These are phyloP conservation scores for Hura crepitans DNA, from an alignment of 441 rosid genomes.

Conservation along the genomic window DNA sequence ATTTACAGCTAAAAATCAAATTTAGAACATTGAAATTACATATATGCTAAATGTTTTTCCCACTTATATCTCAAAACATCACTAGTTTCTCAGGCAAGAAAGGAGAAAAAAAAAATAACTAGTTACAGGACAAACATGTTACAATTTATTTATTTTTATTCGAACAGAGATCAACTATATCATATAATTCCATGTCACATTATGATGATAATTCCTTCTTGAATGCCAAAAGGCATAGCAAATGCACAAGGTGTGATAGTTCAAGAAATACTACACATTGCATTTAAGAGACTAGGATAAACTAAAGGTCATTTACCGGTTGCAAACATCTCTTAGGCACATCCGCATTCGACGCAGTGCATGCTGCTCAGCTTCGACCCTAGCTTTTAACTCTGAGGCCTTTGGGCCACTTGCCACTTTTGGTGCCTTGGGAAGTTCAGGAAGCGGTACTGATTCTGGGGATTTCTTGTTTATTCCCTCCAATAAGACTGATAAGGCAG, in stretches of 20 bases:
- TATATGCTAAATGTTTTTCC: background rate
- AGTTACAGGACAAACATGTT: background rate
- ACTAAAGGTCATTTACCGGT: conserved; percentile 52
- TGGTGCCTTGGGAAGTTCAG: conserved; percentile 85
- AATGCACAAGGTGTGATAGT: background rate
- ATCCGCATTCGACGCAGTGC: conserved; percentile 95
- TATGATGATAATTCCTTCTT: background rate
- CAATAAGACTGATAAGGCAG: conserved; percentile 79
- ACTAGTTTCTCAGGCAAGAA: background rate
- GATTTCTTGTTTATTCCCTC: conserved; percentile 47
- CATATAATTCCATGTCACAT: background rate
- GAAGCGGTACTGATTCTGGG: conserved; percentile 41
- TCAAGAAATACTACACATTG: background rate
- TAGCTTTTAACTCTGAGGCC: conserved; percentile 85
- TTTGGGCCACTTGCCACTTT: conserved; percentile 83
- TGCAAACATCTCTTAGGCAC: conserved; percentile 99
- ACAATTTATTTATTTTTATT: background rate
- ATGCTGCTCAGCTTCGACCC: conserved; percentile 98
- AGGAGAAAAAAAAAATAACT: background rate
- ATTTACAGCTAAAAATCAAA: background rate
- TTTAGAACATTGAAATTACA: background rate
- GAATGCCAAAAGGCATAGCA: conserved; percentile 1
- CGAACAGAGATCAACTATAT: background rate
- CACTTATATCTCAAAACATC: background rate
- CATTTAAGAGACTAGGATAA: background rate